Percentiles rank a stretch among this genome's conserved stretches.
Evolutionary conservation across 176 grass and related monocot species (phyloP).

Genomic region (Rhynchospora breviuscula): DNA sequence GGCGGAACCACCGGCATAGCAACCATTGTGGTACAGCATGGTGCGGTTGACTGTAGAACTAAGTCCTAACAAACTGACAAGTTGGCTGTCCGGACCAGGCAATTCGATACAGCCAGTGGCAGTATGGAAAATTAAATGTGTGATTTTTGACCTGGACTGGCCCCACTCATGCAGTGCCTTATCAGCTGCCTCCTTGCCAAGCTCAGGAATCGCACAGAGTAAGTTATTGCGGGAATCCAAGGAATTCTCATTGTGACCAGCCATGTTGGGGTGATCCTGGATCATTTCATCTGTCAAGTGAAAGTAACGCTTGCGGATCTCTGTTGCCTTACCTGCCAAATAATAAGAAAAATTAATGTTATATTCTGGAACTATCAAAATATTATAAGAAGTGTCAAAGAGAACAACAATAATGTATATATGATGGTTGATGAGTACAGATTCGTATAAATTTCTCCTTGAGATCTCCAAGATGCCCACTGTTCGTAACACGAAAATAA

Average conservation of each 20-base stretch:
- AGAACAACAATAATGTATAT: too few relatives aligned
- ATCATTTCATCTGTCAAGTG: neutral
- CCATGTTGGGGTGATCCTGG: neutral
- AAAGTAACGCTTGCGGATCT: neutral
- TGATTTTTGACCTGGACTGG: neutral
- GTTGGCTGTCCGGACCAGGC: slow-evolving; percentile 1
- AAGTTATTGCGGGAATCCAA: neutral
- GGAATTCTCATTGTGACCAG: neutral
- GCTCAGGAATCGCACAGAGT: neutral
- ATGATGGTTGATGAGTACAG: too few relatives aligned
- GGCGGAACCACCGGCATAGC: too few relatives aligned
- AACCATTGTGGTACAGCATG: too few relatives aligned
- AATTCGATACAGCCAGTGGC: neutral
- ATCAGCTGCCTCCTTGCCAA: slow-evolving; percentile 1
- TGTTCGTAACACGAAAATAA: too few relatives aligned
- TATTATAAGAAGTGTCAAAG: too few relatives aligned
- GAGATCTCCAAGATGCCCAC: too few relatives aligned
- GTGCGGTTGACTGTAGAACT: too few relatives aligned
- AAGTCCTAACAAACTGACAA: neutral
- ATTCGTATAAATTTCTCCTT: too few relatives aligned
- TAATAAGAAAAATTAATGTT: neutral
- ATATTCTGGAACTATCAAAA: neutral
- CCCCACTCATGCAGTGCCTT: neutral
- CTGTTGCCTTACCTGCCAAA: neutral
- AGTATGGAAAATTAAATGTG: neutral